These are phyloP conservation scores for Trametes polyzona DNA, from an alignment of 1,284 basidiomycete genomes.

Conservation along the genomic window DNA sequence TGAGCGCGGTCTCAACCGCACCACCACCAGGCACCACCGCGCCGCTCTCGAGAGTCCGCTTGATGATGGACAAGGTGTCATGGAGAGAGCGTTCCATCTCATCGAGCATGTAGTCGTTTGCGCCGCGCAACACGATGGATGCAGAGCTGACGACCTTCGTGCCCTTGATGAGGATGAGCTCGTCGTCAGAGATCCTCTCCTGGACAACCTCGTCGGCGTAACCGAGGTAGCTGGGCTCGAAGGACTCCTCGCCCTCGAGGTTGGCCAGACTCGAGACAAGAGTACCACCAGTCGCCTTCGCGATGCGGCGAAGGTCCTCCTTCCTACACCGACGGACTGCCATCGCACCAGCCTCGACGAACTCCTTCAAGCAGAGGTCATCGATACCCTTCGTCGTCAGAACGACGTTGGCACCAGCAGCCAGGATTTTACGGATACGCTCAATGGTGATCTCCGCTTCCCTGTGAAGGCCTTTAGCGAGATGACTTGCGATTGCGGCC, in stretches of 20 bases:
- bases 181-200: slow-evolving; percentile 98
- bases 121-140: slow-evolving; percentile 94
- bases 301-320: slow-evolving; percentile 96
- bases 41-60: slow-evolving; percentile 96
- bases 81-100: slow-evolving; percentile 99
- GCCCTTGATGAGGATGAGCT: slow-evolving; percentile 96
- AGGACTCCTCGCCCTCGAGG: slow-evolving; percentile 97
- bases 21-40: slow-evolving; percentile 97
- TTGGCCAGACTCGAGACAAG: slow-evolving; percentile 94
- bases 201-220: slow-evolving; percentile 95
- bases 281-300: slow-evolving; percentile 95
- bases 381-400: slow-evolving; percentile 99
- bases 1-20: slow-evolving; percentile 95
- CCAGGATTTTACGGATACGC: slow-evolving; percentile 95
- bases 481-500: not conserved
- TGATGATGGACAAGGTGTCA: slow-evolving; percentile 94
- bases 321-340: slow-evolving; percentile 97
- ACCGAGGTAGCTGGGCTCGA: slow-evolving; percentile 90
- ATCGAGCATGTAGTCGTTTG: slow-evolving; percentile 99
- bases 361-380: slow-evolving; percentile 97
- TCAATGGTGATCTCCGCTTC: slow-evolving; percentile 98
- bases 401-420: slow-evolving; percentile 95
- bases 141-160: slow-evolving; percentile 95
- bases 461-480: slow-evolving; percentile 45
- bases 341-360: slow-evolving; percentile 99